These are phyloP conservation scores for Vitis riparia DNA, from an alignment of 164 flowering plant species.

Conservation along the genomic window DNA sequence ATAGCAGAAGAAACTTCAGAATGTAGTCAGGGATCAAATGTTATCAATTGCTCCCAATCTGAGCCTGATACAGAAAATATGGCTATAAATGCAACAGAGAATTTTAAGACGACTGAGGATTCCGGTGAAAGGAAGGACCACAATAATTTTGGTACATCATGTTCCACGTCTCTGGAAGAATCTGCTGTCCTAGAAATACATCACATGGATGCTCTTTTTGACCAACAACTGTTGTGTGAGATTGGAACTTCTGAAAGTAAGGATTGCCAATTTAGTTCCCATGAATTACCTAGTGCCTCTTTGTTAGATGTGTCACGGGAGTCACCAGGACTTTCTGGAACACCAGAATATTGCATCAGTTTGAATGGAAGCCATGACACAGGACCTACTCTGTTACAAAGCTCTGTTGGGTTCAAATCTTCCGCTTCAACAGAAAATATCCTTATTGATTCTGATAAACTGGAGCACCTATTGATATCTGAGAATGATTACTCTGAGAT, in stretches of 20 bases:
- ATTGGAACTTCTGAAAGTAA: slow-evolving; percentile 25
- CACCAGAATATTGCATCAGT: slow-evolving; percentile 20
- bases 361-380: slow-evolving; percentile 27
- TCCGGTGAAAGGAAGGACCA: slow-evolving; percentile 31
- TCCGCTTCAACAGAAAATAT: slow-evolving; percentile 30
- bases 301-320: slow-evolving; percentile 37
- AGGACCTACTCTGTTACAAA: slow-evolving; percentile 24
- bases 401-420: slow-evolving; percentile 21
- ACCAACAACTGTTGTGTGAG: slow-evolving; percentile 26
- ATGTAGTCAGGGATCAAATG: slow-evolving; percentile 71
- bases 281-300: slow-evolving; percentile 34
- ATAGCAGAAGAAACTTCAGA: slow-evolving; percentile 71
- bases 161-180: slow-evolving; percentile 48
- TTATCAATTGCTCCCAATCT: slow-evolving; percentile 44
- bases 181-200: slow-evolving; percentile 34
- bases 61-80: slow-evolving; percentile 37
- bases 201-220: slow-evolving; percentile 30
- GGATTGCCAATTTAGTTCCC: slow-evolving; percentile 24
- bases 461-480: slow-evolving; percentile 32
- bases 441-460: slow-evolving; percentile 25
- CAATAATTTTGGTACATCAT: slow-evolving; percentile 37
- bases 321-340: slow-evolving; percentile 17
- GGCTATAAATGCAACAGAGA: slow-evolving; percentile 27
- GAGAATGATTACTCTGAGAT: slow-evolving; percentile 36
- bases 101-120: slow-evolving; percentile 30